Conservation (phyloP, 257 asterid genomes). For the Fraxinus anomala region DNA sequence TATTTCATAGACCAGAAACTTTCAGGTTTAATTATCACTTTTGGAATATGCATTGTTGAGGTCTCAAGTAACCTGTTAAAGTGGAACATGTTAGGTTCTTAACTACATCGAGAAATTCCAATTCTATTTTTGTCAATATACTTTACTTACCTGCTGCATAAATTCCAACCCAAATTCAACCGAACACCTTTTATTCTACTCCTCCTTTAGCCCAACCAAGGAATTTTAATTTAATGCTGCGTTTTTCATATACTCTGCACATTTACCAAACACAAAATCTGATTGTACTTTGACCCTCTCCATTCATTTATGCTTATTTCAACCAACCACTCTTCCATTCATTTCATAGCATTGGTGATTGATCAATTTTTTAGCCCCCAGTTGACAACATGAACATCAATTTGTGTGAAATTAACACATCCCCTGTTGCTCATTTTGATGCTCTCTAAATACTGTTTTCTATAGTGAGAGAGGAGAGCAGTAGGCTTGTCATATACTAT, state of each 20-base stretch:
- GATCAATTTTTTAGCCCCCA: slow-evolving; percentile 27
- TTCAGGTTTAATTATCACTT: too few species aligned
- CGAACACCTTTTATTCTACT: slow-evolving; percentile 30
- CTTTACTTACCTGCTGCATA: slow-evolving; percentile 13
- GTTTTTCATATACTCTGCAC: slow-evolving; percentile 9
- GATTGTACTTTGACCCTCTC: slow-evolving; percentile 1
- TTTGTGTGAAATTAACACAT: slow-evolving; percentile 1
- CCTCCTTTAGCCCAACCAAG: slow-evolving; percentile 34
- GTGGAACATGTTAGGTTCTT: slow-evolving; percentile 18
- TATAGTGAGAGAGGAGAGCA: not conserved
- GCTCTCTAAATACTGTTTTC: slow-evolving; percentile 19
- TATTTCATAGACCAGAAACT: too few species aligned
- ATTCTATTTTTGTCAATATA: slow-evolving; percentile 13
- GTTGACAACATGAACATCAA: not conserved
- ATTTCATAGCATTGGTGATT: slow-evolving; percentile 36
- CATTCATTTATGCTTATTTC: slow-evolving; percentile 20
- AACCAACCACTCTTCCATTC: slow-evolving; percentile 38
- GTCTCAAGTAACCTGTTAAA: slow-evolving; percentile 15
- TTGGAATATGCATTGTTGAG: not conserved
- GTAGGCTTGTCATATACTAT: not conserved
- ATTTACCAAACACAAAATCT: slow-evolving; percentile 14
- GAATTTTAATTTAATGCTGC: slow-evolving; percentile 27
- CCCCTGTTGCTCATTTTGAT: slow-evolving; percentile 32
- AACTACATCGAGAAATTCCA: slow-evolving; percentile 14
- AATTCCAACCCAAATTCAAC: slow-evolving; percentile 39